phyloP scores from a whole-genome alignment of 2,329 filamentous ascomycete species.

The Aspergillus sojae region DNA sequence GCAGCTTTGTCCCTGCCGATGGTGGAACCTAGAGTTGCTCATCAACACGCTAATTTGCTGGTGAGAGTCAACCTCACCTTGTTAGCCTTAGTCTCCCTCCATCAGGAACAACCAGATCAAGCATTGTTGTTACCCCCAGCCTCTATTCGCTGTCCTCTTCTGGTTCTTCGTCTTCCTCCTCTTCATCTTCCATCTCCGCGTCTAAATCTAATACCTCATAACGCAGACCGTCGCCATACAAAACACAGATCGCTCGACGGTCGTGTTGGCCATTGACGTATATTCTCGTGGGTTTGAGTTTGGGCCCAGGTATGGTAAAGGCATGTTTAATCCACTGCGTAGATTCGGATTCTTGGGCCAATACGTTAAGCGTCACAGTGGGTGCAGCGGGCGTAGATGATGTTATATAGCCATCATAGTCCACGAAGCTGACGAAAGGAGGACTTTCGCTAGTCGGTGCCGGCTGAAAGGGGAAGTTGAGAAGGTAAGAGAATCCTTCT shows the following conservation, averaged over 20 bases:
- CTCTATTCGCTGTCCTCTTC: slow-evolving; percentile 3
- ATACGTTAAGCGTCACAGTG: slow-evolving; percentile 24
- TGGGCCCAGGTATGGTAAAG: slow-evolving; percentile 48
- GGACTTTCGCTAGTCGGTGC: slow-evolving; percentile 13
- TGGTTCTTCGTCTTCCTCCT: slow-evolving; percentile 30
- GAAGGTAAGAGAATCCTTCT: slow-evolving; percentile 34
- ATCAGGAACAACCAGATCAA: not conserved
- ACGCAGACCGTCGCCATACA: slow-evolving; percentile 56
- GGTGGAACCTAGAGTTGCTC: not conserved
- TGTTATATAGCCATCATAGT: slow-evolving; percentile 15
- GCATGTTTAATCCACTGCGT: slow-evolving; percentile 45
- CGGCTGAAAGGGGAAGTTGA: slow-evolving; percentile 37
- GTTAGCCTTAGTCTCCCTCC: not conserved
- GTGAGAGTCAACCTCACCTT: not conserved
- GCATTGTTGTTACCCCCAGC: not conserved
- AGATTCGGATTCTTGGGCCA: slow-evolving; percentile 19
- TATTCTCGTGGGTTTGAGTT: slow-evolving; percentile 51
- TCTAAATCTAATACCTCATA: slow-evolving; percentile 62
- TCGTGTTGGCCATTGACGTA: slow-evolving; percentile 60
- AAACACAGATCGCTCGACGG: slow-evolving; percentile 55
- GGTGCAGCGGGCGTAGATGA: slow-evolving; percentile 16
- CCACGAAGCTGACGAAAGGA: slow-evolving; percentile 26
- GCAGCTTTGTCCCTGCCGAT: not conserved
- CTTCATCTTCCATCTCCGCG: slow-evolving; percentile 39
- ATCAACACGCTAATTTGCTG: slow-evolving; percentile 1